Evolutionary conservation across 306 rosid genomes (phyloP), one percentile per base, ranked within the genome.

Genomic region (Prosopis cineraria): DNA sequence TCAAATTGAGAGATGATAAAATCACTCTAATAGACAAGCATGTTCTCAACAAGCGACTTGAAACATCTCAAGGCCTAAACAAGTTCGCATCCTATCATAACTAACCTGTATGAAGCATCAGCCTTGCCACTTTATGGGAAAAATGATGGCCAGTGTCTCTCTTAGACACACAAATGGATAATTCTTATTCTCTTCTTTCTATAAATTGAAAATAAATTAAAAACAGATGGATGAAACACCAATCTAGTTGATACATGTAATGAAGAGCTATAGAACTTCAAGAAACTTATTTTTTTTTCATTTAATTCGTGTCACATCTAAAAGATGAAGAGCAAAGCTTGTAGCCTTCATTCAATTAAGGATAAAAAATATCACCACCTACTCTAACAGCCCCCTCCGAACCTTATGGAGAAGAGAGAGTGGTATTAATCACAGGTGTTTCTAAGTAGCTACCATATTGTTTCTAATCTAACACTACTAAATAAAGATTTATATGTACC

Each of bases 401-500:
- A 76, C 69, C 39, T 72, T 33, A 72, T 3, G 30, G 62, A 71
- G 22, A 70, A 24, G n/a, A 5, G 37, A 40, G 27, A 36, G 22
- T 19, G 20, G 27, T 31, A 64, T 30, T 47, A 60, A 58, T 29
- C 10, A 29, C 13, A 72, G 7, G 52, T 65, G 44, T 71, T 79
- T 25, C 68, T 56, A 73, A 43, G 41, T 47, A 25, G 75, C 25
- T 53, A 82, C 7, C 53, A 16, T 11, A 47, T 43, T 17, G 66
- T 75, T 60, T 31, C 69, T 53, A 64, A 25, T 20, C 47, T 40
- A 25, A 25, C 22, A 63, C n/a, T 31, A 31, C 8, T 17, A 17
- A 19, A 64, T 19, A n/a, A n/a, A n/a, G n/a, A 34, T 64, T 31
- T 64, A 64, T 62, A 30, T 9, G 41, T 39, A 31, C 10, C 0